Conservation (phyloP, 805 yeast species). For the Candida sakaeoensis region DNA sequence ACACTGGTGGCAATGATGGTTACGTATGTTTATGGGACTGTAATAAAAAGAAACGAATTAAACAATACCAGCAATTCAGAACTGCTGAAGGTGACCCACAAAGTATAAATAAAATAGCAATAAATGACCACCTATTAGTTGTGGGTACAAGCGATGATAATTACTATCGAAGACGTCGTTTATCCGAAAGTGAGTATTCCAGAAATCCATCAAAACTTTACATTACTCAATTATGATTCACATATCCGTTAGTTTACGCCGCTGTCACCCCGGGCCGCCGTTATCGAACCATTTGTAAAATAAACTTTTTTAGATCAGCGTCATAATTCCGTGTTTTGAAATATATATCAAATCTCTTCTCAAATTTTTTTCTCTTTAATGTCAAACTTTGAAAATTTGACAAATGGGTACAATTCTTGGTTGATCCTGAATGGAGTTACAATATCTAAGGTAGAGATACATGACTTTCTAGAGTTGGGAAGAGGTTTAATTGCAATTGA, state of each 20-base stretch:
- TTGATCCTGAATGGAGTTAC: constrained; percentile 30
- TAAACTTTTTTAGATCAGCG: neutral
- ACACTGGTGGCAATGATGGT: constrained; percentile 53
- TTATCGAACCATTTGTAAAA: too few species aligned
- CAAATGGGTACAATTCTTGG: constrained; percentile 26
- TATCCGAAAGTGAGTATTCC: constrained; percentile 10
- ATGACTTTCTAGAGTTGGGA: constrained; percentile 72
- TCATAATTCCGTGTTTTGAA: neutral
- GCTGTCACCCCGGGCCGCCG: too few species aligned
- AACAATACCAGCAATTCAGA: constrained; percentile 33
- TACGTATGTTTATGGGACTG: constrained; percentile 50
- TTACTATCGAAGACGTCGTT: constrained; percentile 24
- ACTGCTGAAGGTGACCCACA: constrained; percentile 15
- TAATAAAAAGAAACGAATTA: constrained; percentile 40
- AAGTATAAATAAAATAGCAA: constrained; percentile 22
- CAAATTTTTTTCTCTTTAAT: neutral
- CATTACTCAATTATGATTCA: constrained; percentile 7
- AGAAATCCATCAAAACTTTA: constrained; percentile 18
- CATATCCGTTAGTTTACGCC: neutral
- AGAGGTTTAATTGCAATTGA: constrained; percentile 68
- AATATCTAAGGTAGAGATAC: constrained; percentile 56
- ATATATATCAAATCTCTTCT: too few species aligned
- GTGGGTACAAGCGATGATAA: constrained; percentile 43
- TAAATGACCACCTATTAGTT: constrained; percentile 22
- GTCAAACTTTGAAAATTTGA: neutral